Base-by-base conservation (phyloP, 2,329 filamentous ascomycete species). In the Colletotrichum costaricense region DNA sequence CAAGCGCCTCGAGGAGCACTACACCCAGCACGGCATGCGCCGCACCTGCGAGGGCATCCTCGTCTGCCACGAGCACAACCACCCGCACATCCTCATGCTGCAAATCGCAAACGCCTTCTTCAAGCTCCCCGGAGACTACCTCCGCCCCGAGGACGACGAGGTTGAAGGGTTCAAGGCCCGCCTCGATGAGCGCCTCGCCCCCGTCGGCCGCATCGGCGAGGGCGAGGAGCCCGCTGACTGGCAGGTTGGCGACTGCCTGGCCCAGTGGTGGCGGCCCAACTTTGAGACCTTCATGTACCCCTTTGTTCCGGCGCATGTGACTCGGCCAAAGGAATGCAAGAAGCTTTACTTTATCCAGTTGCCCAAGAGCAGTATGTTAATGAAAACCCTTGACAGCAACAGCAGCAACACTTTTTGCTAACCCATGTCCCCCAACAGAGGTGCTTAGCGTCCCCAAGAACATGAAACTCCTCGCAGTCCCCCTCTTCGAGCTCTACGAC, bases 231-330 rank as follows among this genome's bases (percentile, higher is more conserved):
- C 83, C 0, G 94, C 94, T 76, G 95, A 98, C 80, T 99, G 97
- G 97, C 90, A 97, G 82, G 92, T 99, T 77, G 95, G 94, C 78
- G 97, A 98, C 82, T 98, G 95, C 62, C 88, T 99, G 69, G 96
- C 97, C 67, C 95, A 98, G 85, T 99, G 97, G 97, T 99, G 96
- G 95, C 90, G 97, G 71, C 97, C 97, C 67, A 99, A 98, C 87
- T 98, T 98, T 82, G 97, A 99, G 88, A 98, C 97, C 2, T 98
- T 98, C 88, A 98, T 99, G 95, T 99, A 99, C 82, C 97, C 97
- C 0, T 99, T 98, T 84, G 93, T 98, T 70, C 97, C 97, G 8
- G 95, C 95, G 22, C 97, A 99, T 85, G 95, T 98, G 75, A 98
- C 96, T 22, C 89, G 97, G 65, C 97, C 97, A 8, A 99, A 99